phyloP scores from a whole-genome alignment of 805 yeast genomes.

The Saccharomycopsis schoenii region DNA sequence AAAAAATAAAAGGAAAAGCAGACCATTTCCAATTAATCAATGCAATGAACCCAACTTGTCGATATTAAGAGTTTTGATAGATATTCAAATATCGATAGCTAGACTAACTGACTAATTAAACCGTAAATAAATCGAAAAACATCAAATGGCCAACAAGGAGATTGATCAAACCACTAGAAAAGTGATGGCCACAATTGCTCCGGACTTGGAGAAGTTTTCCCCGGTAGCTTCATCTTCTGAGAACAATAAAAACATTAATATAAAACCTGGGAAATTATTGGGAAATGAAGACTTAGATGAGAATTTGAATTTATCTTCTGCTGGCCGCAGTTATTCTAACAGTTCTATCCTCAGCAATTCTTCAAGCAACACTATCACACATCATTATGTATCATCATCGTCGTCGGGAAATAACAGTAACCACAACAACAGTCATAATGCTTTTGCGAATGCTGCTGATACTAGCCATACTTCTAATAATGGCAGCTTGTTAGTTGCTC shows the following conservation, averaged over 20 bases:
- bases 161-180: slow-evolving; percentile 29
- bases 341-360: not conserved
- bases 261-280: not conserved
- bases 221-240: slow-evolving; percentile 58
- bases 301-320: not conserved
- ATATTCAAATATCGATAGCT: not conserved
- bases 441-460: not conserved
- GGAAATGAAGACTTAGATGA: not conserved
- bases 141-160: not conserved
- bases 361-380: not conserved
- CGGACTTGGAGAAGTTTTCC: slow-evolving; percentile 61
- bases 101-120: not conserved
- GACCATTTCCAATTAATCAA: not conserved
- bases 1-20: not conserved
- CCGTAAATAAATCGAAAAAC: too few relatives aligned
- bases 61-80: too few relatives aligned
- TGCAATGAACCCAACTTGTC: not conserved
- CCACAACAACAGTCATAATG: not conserved
- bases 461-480: not conserved
- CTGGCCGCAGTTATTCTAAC: not conserved
- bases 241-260: slow-evolving; percentile 22
- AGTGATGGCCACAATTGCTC: slow-evolving; percentile 75
- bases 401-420: too few relatives aligned
- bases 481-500: not conserved
- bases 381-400: not conserved